Evolutionary conservation across 768 basidiomycete genomes (phyloP).

Genomic region (Suillus clintonianus): DNA sequence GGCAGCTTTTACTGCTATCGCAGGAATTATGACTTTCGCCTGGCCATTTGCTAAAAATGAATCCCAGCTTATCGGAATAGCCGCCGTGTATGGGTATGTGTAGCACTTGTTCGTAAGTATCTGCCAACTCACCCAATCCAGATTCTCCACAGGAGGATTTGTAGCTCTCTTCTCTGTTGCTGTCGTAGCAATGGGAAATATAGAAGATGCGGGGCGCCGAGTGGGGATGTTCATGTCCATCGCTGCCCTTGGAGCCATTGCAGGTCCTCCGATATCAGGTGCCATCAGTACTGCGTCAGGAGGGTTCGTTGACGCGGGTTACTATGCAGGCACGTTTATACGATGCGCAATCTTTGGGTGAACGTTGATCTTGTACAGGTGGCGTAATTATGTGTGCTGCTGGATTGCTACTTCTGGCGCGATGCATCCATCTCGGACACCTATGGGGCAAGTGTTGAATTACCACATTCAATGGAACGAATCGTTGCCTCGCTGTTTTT

Average conservation of each 20-base stretch:
- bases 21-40: constrained; percentile 59
- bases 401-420: constrained; percentile 40
- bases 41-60: constrained; percentile 67
- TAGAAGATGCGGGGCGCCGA: constrained; percentile 63
- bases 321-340: constrained; percentile 41
- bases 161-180: constrained; percentile 59
- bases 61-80: constrained; percentile 50
- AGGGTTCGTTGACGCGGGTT: constrained; percentile 38
- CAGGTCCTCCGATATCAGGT: constrained; percentile 75
- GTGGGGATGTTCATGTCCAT: constrained; percentile 66
- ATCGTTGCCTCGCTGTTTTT: not conserved
- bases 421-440: constrained; percentile 40
- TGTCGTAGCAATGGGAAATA: constrained; percentile 59
- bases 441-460: constrained; percentile 44
- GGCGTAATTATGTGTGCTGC: constrained; percentile 43
- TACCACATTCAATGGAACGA: not conserved
- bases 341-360: not conserved
- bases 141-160: constrained; percentile 64
- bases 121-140: constrained; percentile 19
- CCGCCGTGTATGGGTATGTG: constrained; percentile 64
- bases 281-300: constrained; percentile 58
- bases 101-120: constrained; percentile 1
- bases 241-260: constrained; percentile 60
- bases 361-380: constrained; percentile 22
- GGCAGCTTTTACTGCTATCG: constrained; percentile 58